Conservation (phyloP, 2,329 filamentous ascomycete genomes). For the Calonectria pseudoreteaudii region DNA sequence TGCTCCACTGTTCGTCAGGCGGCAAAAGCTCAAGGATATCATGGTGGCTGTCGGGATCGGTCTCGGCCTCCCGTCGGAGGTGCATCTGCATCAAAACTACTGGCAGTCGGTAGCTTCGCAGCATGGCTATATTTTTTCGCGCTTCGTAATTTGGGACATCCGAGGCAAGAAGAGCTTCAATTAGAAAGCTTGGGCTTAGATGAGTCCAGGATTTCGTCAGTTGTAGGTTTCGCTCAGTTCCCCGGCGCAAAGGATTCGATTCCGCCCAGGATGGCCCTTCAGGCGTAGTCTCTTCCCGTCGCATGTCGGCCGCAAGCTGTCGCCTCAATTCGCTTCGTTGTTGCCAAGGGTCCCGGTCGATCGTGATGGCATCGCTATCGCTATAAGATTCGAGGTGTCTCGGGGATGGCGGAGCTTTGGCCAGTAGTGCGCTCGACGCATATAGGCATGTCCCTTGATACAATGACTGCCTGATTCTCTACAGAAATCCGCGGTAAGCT, state of each 20-base stretch:
- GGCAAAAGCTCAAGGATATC: slow-evolving; percentile 43
- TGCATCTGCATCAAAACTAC: slow-evolving; percentile 49
- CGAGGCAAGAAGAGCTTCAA: slow-evolving; percentile 37
- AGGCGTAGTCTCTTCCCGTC: neutral
- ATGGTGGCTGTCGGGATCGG: slow-evolving; percentile 24
- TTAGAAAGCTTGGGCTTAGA: slow-evolving; percentile 40
- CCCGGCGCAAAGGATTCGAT: slow-evolving; percentile 7
- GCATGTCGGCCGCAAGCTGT: slow-evolving; percentile 24
- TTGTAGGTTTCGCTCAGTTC: slow-evolving; percentile 34
- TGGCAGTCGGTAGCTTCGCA: slow-evolving; percentile 43
- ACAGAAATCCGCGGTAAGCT: slow-evolving; percentile 26
- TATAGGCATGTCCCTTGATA: neutral
- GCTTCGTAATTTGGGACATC: slow-evolving; percentile 16
- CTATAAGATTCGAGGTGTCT: slow-evolving; percentile 2
- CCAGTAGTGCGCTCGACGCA: neutral
- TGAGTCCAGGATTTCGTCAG: slow-evolving; percentile 37
- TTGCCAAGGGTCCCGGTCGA: neutral
- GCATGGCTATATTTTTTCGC: slow-evolving; percentile 35
- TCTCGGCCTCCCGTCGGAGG: slow-evolving; percentile 39
- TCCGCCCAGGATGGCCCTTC: slow-evolving; percentile 8
- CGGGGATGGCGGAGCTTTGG: neutral
- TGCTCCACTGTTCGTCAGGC: slow-evolving; percentile 36
- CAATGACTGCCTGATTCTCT: slow-evolving; percentile 25
- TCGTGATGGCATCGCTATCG: neutral
- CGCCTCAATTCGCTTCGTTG: slow-evolving; percentile 12